A percentile compares a stretch with the other conserved stretches of the same genome.
These are phyloP conservation scores for Chaetomiaceae sp. DNA, from an alignment of 2,329 filamentous ascomycete species.

Conservation along the genomic window DNA sequence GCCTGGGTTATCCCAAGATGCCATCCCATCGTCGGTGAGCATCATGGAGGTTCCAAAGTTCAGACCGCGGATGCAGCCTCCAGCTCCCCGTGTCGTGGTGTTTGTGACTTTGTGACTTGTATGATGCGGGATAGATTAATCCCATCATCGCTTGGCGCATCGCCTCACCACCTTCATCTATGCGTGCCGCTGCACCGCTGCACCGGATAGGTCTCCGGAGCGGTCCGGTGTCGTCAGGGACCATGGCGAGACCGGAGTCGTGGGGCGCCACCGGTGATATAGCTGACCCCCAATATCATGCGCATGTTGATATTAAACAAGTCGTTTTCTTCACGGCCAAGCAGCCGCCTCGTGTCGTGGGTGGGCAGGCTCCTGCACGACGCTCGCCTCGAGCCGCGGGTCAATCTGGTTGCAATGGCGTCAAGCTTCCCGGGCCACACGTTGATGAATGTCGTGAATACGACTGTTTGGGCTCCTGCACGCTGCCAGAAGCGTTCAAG, in stretches of 20 bases:
- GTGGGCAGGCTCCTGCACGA: conserved; percentile 4
- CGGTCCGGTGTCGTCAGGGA: conserved; percentile 4
- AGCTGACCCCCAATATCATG: conserved; percentile 16
- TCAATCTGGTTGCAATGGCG: neutral
- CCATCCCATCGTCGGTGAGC: neutral
- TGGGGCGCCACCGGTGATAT: neutral
- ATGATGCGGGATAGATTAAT: conserved; percentile 11
- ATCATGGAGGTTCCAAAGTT: neutral
- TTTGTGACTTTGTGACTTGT: conserved; percentile 11
- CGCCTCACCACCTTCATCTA: neutral
- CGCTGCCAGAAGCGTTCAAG: conserved; percentile 17
- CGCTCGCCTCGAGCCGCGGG: conserved; percentile 16
- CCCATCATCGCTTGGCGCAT: neutral
- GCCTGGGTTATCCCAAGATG: neutral
- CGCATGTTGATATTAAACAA: conserved; percentile 5
- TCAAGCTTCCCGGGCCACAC: conserved; percentile 5
- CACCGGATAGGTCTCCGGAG: conserved; percentile 10
- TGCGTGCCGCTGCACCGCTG: no score
- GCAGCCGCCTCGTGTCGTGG: conserved; percentile 2
- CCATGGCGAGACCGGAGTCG: conserved; percentile 5
- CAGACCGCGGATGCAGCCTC: conserved; percentile 1
- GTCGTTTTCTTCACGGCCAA: neutral
- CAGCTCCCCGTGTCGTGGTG: neutral
- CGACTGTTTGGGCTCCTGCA: conserved; percentile 17
- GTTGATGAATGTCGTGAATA: neutral